Evolutionary conservation across 805 yeast genomes (phyloP).

Genomic region (Zygosaccharomyces lentus): DNA sequence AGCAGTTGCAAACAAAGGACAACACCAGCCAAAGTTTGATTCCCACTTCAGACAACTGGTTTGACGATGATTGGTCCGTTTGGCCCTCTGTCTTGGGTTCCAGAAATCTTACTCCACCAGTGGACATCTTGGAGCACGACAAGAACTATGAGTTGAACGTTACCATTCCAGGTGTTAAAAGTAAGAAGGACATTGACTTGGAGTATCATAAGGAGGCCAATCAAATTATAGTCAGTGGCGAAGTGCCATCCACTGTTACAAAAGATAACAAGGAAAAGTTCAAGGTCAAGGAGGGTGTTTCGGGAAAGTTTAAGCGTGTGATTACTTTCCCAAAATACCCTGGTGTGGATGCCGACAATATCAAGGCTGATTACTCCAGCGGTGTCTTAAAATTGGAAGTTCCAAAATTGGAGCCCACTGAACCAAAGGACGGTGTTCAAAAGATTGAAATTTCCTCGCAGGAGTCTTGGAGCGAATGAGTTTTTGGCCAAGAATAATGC

Average conservation of each 20-base stretch:
- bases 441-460: conserved; percentile 31
- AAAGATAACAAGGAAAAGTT: conserved; percentile 24
- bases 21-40: background rate
- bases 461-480: conserved; percentile 22
- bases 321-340: conserved; percentile 38
- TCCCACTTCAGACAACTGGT: conserved; percentile 19
- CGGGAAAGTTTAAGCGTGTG: conserved; percentile 43
- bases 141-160: conserved; percentile 40
- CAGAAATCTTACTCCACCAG: conserved; percentile 39
- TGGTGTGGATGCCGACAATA: conserved; percentile 41
- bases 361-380: conserved; percentile 43
- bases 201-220: conserved; percentile 46
- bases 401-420: conserved; percentile 37
- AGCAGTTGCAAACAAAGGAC: conserved; percentile 6
- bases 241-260: conserved; percentile 31
- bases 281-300: conserved; percentile 35
- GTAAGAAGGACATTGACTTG: conserved; percentile 40
- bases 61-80: conserved; percentile 27
- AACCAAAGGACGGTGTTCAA: conserved; percentile 21
- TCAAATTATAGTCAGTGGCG: conserved; percentile 43
- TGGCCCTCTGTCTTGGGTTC: conserved; percentile 26
- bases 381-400: conserved; percentile 43
- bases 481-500: background rate
- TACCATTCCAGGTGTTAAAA: conserved; percentile 46
- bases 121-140: conserved; percentile 45